Conservation (phyloP, 441 rosid species). For the Gossypium laxum region DNA sequence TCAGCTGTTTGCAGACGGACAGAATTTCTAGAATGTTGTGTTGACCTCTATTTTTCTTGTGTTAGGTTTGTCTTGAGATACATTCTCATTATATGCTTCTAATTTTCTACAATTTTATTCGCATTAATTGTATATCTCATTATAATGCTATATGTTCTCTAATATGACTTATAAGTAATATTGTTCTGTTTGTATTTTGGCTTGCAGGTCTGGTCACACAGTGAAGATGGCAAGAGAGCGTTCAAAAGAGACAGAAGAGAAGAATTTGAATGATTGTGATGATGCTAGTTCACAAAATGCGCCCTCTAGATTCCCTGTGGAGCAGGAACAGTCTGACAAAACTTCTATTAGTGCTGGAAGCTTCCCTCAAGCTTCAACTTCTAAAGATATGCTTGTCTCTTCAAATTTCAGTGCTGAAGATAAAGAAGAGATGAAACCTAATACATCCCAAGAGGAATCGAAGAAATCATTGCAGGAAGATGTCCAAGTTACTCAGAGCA, state of each 20-base stretch:
- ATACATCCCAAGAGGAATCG: conserved; percentile 37
- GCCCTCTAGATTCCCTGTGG: conserved; percentile 73
- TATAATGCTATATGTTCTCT: conserved; percentile 15
- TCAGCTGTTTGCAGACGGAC: conserved; percentile 88
- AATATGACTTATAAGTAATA: conserved; percentile 2
- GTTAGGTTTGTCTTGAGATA: conserved; percentile 58
- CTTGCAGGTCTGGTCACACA: conserved; percentile 80
- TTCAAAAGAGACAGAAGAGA: conserved; percentile 68
- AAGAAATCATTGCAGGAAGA: conserved; percentile 36
- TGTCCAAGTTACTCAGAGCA: conserved; percentile 38
- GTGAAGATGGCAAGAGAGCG: conserved; percentile 80
- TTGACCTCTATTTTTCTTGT: conserved; percentile 94
- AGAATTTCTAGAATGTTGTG: conserved; percentile 87
- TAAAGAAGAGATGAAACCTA: conserved; percentile 35
- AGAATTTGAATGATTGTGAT: conserved; percentile 62
- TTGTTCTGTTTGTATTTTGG: conserved; percentile 15
- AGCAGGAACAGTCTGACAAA: conserved; percentile 70
- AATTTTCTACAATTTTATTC: not conserved
- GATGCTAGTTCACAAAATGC: conserved; percentile 75
- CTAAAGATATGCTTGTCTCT: conserved; percentile 56
- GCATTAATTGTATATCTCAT: conserved; percentile 10
- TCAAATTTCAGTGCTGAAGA: conserved; percentile 37
- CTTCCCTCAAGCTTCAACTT: conserved; percentile 84
- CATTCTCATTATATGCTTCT: conserved; percentile 14
- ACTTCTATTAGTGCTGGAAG: conserved; percentile 83